Conservation (phyloP, 495 filamentous ascomycete species). For the Neurospora intermedia region DNA sequence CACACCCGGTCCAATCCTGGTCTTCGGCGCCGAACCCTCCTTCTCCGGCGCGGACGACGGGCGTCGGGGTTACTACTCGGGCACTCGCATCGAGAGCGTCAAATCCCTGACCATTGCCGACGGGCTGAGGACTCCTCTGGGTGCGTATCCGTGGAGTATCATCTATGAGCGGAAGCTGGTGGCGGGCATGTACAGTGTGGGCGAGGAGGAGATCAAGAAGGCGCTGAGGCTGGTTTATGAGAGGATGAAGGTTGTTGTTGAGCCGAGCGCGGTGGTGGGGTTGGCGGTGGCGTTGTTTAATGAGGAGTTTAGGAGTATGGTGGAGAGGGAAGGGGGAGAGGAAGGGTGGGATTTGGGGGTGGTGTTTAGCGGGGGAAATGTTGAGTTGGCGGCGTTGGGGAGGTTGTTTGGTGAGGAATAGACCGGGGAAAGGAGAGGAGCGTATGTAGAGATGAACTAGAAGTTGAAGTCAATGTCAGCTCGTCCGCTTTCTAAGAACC, state of each 20-base stretch:
- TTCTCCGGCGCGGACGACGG: conserved; percentile 82
- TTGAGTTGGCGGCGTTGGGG: conserved; percentile 65
- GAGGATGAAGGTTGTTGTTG: conserved; percentile 83
- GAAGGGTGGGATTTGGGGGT: conserved; percentile 81
- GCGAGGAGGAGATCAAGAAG: conserved; percentile 69
- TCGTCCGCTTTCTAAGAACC: not conserved
- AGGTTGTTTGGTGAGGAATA: conserved; percentile 40
- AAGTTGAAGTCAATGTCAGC: not conserved
- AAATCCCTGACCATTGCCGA: conserved; percentile 78
- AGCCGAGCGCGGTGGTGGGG: conserved; percentile 80
- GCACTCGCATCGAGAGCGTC: conserved; percentile 53
- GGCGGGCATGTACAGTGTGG: conserved; percentile 62
- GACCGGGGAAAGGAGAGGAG: not conserved
- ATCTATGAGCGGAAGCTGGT: conserved; percentile 67
- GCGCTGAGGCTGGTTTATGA: conserved; percentile 75
- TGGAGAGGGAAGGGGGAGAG: conserved; percentile 58
- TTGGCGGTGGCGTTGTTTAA: conserved; percentile 76
- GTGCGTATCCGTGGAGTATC: conserved; percentile 65
- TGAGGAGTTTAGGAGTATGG: conserved; percentile 65
- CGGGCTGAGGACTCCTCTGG: conserved; percentile 78
- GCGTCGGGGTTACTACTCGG: conserved; percentile 51
- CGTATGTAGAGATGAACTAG: not conserved
- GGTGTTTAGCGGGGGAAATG: conserved; percentile 86
- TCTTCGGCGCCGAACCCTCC: conserved; percentile 87
- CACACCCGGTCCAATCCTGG: conserved; percentile 41